phyloP scores from a whole-genome alignment of 768 basidiomycete genomes.

The Russula earlei region DNA sequence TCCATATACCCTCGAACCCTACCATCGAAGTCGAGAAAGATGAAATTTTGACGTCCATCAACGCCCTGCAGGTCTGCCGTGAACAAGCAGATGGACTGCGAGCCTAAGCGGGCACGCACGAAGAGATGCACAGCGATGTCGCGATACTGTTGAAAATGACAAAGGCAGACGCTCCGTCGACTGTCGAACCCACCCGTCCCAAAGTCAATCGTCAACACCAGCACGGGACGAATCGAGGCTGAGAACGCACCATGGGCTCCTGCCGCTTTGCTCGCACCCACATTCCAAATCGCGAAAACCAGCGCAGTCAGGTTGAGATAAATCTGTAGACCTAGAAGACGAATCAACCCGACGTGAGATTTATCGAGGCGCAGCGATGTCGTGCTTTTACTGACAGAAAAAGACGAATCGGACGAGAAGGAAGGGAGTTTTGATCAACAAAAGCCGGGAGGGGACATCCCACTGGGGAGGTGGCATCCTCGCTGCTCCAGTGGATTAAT shows the following conservation, averaged over 20 bases:
- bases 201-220: neutral
- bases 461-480: conserved; percentile 1
- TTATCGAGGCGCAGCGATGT: conserved; percentile 15
- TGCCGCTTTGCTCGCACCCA: conserved; percentile 9
- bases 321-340: conserved; percentile 33
- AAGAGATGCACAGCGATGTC: conserved; percentile 33
- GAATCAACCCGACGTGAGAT: conserved; percentile 27
- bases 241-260: neutral
- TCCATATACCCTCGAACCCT: conserved; percentile 49
- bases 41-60: conserved; percentile 33
- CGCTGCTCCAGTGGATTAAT: neutral
- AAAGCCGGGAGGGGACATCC: neutral
- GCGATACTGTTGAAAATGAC: conserved; percentile 3
- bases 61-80: conserved; percentile 21
- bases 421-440: conserved; percentile 41
- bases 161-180: neutral
- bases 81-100: conserved; percentile 38
- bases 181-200: neutral
- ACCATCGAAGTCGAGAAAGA: conserved; percentile 34
- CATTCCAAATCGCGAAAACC: conserved; percentile 16
- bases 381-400: conserved; percentile 34
- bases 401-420: conserved; percentile 46
- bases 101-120: conserved; percentile 25
- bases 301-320: conserved; percentile 23
- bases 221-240: neutral